Evolutionary conservation across 139 green algal species (phyloP), one percentile per base, ranked within the genome.

Genomic region (Mesotaenium endlicherianum): DNA sequence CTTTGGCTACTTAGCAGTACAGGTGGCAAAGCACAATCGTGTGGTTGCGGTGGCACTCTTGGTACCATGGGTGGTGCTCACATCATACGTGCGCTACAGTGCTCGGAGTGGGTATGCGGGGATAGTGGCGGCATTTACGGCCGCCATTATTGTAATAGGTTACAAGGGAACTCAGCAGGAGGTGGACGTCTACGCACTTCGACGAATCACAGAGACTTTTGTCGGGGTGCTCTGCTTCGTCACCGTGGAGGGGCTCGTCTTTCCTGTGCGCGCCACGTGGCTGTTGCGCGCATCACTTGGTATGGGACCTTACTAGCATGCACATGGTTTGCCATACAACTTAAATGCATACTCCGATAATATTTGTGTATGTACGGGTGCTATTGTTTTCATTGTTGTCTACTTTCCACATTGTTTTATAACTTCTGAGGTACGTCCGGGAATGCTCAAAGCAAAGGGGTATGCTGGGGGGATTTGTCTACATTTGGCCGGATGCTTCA

Each of bases 91-190:
- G 26, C 71, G 71, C 20, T 31, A 50, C 3, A 80, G 71, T 26
- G 42, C 41, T 16, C 39, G 31, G 42, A 43, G 42, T 44, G 75
- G 75, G 39, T 82, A 82, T 75, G 49, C 47, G 5, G 75, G 75
- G 0, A n/a, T 75, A 16, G 77, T 84, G 59, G 77, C 77, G 34
- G 77, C 77, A 0, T 84, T 84, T n/a, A 84, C 77, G 44, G 77
- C 77, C 17, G 59, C 77, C 1, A 84, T 84, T 31, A 84, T 84
- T n/a, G 34, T 84, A 14, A 53, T 84, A 14, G 70, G 70, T 3
- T 78, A 78, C 39, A 38, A 17, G 14, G n/a, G 70, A 38, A 39
- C 55, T 68, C 17, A 68, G 20, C 38, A 44, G 34, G 64, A 38
- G 64, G 64, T 8, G 14, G 14, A 74, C 14, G 14, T 14, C 14